Percentiles rank a stretch among this genome's conserved stretches.
Conservation (phyloP, 2,329 filamentous ascomycete genomes). For the Fusarium heterosporum region DNA sequence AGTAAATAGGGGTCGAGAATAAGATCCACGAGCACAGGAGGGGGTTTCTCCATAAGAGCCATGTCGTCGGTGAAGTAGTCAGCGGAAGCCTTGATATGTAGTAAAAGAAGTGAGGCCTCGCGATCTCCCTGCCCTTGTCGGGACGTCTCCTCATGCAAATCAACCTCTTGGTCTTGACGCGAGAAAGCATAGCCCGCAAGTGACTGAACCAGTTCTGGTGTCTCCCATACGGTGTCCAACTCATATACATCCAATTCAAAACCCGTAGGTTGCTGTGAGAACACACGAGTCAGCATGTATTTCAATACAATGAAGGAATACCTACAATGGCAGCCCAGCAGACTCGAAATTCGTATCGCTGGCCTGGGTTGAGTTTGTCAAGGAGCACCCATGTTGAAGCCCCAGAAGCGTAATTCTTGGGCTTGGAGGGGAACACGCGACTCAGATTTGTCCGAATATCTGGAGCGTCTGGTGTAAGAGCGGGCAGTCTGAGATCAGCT, state of each 20-base stretch:
- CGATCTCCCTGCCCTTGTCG: slow-evolving; percentile 33
- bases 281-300: slow-evolving; percentile 14
- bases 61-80: slow-evolving; percentile 85
- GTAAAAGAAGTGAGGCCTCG: slow-evolving; percentile 70
- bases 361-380: slow-evolving; percentile 73
- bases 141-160: slow-evolving; percentile 5
- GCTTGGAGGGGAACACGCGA: slow-evolving; percentile 73
- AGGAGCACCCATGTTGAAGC: slow-evolving; percentile 83
- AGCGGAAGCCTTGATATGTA: slow-evolving; percentile 80
- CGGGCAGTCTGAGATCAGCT: slow-evolving; percentile 71
- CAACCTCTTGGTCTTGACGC: slow-evolving; percentile 53
- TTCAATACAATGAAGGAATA: slow-evolving; percentile 33
- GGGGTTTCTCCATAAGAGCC: slow-evolving; percentile 79
- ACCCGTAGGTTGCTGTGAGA: slow-evolving; percentile 80
- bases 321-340: slow-evolving; percentile 94
- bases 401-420: slow-evolving; percentile 61
- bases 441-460: slow-evolving; percentile 72
- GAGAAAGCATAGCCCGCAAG: slow-evolving; percentile 71
- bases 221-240: slow-evolving; percentile 70
- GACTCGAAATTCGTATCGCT: slow-evolving; percentile 89
- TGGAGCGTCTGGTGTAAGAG: slow-evolving; percentile 68
- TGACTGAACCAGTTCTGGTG: slow-evolving; percentile 72
- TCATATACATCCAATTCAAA: slow-evolving; percentile 78
- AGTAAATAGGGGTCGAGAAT: slow-evolving; percentile 88
- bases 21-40: slow-evolving; percentile 80